Evolutionary conservation across 331 rosid genomes (phyloP).

Genomic region (Pyrus hybrid): DNA sequence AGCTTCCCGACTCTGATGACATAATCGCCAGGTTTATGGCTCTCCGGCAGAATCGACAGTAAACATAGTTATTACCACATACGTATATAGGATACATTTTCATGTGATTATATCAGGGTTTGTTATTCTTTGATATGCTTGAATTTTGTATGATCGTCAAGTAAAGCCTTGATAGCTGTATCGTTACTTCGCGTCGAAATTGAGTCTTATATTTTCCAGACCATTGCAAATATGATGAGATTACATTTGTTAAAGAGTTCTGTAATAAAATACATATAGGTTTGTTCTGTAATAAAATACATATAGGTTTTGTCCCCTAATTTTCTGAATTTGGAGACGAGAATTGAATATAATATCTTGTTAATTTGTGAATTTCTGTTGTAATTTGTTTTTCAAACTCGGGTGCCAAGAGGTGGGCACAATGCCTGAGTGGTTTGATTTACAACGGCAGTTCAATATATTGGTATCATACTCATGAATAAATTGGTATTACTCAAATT

Average conservation of each 20-base stretch:
- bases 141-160: neutral
- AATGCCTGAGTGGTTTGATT: no score
- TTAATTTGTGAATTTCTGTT: neutral
- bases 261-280: neutral
- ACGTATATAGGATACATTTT: slow-evolving; percentile 6
- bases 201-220: neutral
- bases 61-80: slow-evolving; percentile 19
- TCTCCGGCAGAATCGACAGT: slow-evolving; percentile 50
- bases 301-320: neutral
- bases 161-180: neutral
- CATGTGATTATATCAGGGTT: slow-evolving; percentile 2
- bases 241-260: neutral
- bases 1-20: slow-evolving; percentile 81
- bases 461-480: no score
- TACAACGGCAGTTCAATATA: no score
- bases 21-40: slow-evolving; percentile 67
- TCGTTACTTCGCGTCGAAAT: neutral
- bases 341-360: neutral
- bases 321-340: neutral
- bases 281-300: neutral
- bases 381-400: no score
- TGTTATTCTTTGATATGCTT: slow-evolving; percentile 8
- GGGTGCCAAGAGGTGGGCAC: no score
- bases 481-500: no score
- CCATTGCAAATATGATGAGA: neutral